A percentile compares a stretch with the other conserved stretches of the same genome.
Evolutionary conservation across 2,329 filamentous ascomycete species (phyloP).

Genomic region (Pseudocercospora pini-densiflorae): DNA sequence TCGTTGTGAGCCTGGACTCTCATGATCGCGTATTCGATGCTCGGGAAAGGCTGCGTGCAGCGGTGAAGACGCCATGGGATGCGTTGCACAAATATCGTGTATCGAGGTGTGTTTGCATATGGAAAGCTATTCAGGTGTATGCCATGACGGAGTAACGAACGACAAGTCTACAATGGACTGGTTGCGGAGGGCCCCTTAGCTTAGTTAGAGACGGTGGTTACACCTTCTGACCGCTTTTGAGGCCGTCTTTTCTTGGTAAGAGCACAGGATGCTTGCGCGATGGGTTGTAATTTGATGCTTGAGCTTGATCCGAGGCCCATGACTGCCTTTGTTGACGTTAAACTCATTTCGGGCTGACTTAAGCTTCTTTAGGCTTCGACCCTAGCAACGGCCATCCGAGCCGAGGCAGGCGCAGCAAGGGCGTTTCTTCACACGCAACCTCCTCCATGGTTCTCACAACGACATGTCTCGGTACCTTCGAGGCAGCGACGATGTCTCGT

Average conservation of each 20-base stretch:
- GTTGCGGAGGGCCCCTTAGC: neutral
- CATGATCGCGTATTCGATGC: neutral
- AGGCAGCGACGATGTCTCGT: too few relatives aligned
- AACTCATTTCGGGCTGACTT: neutral
- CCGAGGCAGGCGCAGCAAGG: neutral
- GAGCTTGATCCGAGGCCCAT: neutral
- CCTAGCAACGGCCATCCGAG: neutral
- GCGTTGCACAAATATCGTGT: constrained; percentile 8
- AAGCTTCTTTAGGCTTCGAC: neutral
- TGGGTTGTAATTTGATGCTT: neutral
- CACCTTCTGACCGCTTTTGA: neutral
- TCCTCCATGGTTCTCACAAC: neutral
- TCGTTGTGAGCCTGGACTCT: neutral
- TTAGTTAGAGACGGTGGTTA: neutral
- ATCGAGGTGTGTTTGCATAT: neutral
- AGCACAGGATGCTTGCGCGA: neutral
- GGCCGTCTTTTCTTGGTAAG: neutral
- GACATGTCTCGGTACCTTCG: neutral
- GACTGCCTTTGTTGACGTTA: neutral
- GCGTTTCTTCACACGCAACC: neutral
- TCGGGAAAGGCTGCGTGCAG: constrained; percentile 1
- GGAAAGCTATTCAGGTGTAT: constrained; percentile 6
- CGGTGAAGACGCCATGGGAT: constrained; percentile 5
- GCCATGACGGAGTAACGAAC: neutral
- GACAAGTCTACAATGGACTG: neutral